These are phyloP conservation scores for Pythium volutum DNA, from an alignment of 352 stramenopile genomes.

Conservation along the genomic window DNA sequence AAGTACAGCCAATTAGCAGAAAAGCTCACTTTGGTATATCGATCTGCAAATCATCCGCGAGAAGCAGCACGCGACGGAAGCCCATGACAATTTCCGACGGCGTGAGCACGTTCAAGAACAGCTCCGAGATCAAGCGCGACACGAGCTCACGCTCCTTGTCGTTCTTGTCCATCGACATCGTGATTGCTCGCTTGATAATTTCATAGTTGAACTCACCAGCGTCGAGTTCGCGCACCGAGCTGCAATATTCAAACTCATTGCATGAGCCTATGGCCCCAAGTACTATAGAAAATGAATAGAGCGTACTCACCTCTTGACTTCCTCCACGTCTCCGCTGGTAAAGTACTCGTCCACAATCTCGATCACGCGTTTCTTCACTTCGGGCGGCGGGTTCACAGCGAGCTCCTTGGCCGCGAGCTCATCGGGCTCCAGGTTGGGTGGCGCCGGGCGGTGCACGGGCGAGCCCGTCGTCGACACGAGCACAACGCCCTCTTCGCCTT, in stretches of 20 bases:
- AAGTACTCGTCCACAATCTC: conserved; percentile 91
- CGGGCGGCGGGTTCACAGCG: conserved; percentile 59
- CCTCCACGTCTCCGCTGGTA: conserved; percentile 84
- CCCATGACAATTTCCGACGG: conserved; percentile 84
- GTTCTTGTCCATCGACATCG: conserved; percentile 93
- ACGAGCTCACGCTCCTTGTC: conserved; percentile 92
- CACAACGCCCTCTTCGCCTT: conserved; percentile 89
- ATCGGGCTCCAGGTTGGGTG: conserved; percentile 56
- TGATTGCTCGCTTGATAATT: conserved; percentile 94
- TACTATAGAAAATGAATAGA: background rate
- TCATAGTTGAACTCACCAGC: conserved; percentile 86
- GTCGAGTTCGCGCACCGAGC: conserved; percentile 66
- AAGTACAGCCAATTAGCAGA: background rate
- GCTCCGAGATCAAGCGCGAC: conserved; percentile 89
- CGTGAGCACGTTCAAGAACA: conserved; percentile 89
- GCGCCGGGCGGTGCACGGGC: conserved; percentile 40
- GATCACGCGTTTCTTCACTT: conserved; percentile 90
- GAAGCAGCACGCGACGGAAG: conserved; percentile 96
- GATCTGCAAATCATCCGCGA: conserved; percentile 95
- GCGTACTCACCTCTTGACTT: conserved; percentile 64
- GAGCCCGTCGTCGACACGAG: conserved; percentile 59
- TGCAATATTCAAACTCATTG: conserved; percentile 16
- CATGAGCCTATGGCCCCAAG: background rate
- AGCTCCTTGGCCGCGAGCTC: conserved; percentile 74
- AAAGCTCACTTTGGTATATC: conserved; percentile 88